These are phyloP conservation scores for Phylloporus rhodoxanthus DNA, from an alignment of 768 basidiomycete genomes.

Conservation along the genomic window DNA sequence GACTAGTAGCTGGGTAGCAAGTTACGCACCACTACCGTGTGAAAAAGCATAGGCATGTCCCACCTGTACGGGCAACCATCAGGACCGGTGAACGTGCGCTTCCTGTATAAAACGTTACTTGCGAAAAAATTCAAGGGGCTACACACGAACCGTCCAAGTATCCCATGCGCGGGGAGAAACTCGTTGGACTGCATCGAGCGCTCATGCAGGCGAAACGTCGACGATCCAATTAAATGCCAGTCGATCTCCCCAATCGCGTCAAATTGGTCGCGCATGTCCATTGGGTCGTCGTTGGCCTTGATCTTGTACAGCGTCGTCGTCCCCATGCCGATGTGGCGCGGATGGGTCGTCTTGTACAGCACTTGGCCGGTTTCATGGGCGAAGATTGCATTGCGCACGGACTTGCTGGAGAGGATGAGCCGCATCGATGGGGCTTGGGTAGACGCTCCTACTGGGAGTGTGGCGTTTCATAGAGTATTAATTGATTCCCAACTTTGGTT, in stretches of 20 bases:
- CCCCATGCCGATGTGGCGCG: constrained; percentile 4
- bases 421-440: constrained; percentile 10
- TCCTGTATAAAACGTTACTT: constrained; percentile 6
- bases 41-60: constrained; percentile 22
- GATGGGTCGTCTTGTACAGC: constrained; percentile 27
- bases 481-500: not conserved
- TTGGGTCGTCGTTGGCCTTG: constrained; percentile 15
- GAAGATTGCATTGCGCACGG: constrained; percentile 22
- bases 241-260: constrained; percentile 31
- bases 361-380: constrained; percentile 24
- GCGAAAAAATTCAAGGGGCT: not conserved
- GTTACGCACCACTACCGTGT: constrained; percentile 13
- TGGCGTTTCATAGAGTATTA: not conserved
- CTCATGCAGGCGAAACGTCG: constrained; percentile 27
- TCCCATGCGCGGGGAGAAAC: constrained; percentile 22
- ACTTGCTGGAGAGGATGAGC: constrained; percentile 19
- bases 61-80: constrained; percentile 33
- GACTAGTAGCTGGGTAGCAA: too few species aligned
- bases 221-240: constrained; percentile 28
- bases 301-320: constrained; percentile 25
- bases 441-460: not conserved
- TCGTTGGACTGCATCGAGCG: constrained; percentile 20
- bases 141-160: constrained; percentile 19
- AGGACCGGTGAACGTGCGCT: constrained; percentile 29
- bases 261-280: constrained; percentile 28